Evolutionary conservation across 2,329 filamentous ascomycete genomes (phyloP), one percentile per base, ranked within the genome.

Genomic region (Nemania serpens): DNA sequence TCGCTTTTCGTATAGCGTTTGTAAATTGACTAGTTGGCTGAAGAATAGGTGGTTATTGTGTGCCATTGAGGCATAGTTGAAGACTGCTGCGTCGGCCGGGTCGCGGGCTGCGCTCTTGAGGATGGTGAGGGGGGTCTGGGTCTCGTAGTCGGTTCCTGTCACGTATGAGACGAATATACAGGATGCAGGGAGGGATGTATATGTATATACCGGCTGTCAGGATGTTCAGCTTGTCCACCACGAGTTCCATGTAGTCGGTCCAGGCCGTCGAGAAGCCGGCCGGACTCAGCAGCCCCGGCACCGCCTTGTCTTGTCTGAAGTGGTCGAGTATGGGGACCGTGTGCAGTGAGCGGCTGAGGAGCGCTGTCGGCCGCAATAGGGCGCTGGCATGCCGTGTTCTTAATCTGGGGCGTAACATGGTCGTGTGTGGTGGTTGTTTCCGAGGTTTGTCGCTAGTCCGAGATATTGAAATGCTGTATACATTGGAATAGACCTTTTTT

Each of bases 41-140:
- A 94, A 93, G 85, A 92, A 94, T 81, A 92, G 89, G 74, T 87
- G 80, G 75, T 87, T 97, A 85, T 98, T 98, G 83, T 91, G 90
- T 58, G 92, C 91, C 91, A 96, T 96, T 70, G 91, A 96, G 76
- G 95, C 95, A 76, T 96, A 87, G 84, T 98, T 99, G 87, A 99
- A 99, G 74, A 89, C 81, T 69, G 88, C 83, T 43, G 95, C 95
- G 65, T 85, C 82, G 68, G 83, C 82, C 46, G 94, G 89, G 71
- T 95, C 86, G 76, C 93, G 91, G 62, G 94, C 91, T 61, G 89
- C 89, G 71, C 86, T 82, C 71, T 94, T 82, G 72, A 91, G 78
- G 72, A 97, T 87, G 48, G 87, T 81, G 76, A 90, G 88, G 63
- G 86, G 76, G 52, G 83, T 79, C 67, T 83, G 79, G 74, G 85